phyloP scores from a whole-genome alignment of 2,329 filamentous ascomycete genomes.

The Magnaporthales sp. region DNA sequence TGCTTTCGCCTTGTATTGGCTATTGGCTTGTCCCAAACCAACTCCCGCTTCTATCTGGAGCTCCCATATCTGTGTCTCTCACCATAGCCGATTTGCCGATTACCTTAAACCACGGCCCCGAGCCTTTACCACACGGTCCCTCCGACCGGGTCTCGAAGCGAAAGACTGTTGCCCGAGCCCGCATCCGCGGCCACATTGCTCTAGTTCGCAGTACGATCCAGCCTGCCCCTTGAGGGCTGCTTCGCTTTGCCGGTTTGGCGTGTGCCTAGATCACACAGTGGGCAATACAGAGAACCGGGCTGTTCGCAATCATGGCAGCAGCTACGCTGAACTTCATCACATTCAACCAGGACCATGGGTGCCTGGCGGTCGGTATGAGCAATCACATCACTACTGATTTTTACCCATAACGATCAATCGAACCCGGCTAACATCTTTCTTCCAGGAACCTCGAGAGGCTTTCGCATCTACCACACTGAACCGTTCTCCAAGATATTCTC shows the following conservation, averaged over 20 bases:
- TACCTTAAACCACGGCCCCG: not conserved
- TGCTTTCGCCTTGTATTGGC: not conserved
- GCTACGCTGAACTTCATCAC: slow-evolving; percentile 93
- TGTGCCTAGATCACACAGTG: not conserved
- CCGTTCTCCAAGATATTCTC: slow-evolving; percentile 94
- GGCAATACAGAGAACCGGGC: not conserved
- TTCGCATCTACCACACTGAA: slow-evolving; percentile 94
- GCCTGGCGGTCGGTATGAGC: slow-evolving; percentile 80
- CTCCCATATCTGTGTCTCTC: not conserved
- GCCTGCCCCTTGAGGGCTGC: not conserved
- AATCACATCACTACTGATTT: not conserved
- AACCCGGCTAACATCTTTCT: not conserved
- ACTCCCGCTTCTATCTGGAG: not conserved
- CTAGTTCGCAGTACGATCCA: not conserved
- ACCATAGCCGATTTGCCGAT: not conserved
- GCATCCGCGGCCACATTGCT: not conserved
- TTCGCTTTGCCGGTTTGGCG: not conserved
- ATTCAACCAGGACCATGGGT: slow-evolving; percentile 98
- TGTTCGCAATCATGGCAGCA: slow-evolving; percentile 43
- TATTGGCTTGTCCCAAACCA: not conserved
- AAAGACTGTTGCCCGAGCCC: not conserved
- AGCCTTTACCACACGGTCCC: not conserved
- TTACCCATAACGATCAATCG: not conserved
- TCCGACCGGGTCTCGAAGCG: not conserved
- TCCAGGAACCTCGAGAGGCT: slow-evolving; percentile 81